Base-by-base conservation (phyloP, 805 yeast species). In the Ogataea minuta region DNA sequence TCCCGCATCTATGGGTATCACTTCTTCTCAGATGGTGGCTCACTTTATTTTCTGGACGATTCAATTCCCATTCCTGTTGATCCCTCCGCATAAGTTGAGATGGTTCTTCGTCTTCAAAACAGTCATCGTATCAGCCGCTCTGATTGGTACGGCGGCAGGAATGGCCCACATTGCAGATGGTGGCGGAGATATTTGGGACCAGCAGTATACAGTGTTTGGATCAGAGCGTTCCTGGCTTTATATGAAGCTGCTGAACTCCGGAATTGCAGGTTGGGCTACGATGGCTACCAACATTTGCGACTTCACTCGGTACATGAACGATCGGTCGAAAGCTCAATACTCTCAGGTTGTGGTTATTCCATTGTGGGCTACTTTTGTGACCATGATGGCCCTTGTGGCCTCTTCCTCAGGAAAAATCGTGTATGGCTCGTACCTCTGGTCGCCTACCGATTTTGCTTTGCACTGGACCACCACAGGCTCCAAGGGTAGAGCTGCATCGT, bases 401-500 rank as follows among this genome's bases (percentile, higher is more conserved):
- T 54, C 65, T 4, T 57, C 64, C 19, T 59, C 67, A 4, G 66
- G 71, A 13, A 61, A 64, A 35, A 45, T 62, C 27, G 52, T 66
- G 27, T 67, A 63, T 41, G 73, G 72, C 3, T 56, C 62, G n/a
- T 62, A 62, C 19, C 63, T 68, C 31, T 71, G 74, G 74, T 57
- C 66, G 23, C 75, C 74, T 30, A 56, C 68, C 6, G 63, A 59
- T 33, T 67, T 68, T 45, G 63, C 66, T 36, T 55, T 53, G 3
- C 46, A 62, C 9, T 63, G 70, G 48, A 58, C 54, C 36, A 57
- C 59, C 4, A 52, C 49, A 1, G 49, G 50, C 4, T 39, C 50
- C 9, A 44, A 46, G 27, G 51, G 51, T 9, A 39, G 51, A 11
- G 49, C 49, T 12, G 53, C 51, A 1, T 39, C 49, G 2, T 49